Base-by-base conservation (phyloP, 495 filamentous ascomycete genomes). In the Aspergillus homomorphus region DNA sequence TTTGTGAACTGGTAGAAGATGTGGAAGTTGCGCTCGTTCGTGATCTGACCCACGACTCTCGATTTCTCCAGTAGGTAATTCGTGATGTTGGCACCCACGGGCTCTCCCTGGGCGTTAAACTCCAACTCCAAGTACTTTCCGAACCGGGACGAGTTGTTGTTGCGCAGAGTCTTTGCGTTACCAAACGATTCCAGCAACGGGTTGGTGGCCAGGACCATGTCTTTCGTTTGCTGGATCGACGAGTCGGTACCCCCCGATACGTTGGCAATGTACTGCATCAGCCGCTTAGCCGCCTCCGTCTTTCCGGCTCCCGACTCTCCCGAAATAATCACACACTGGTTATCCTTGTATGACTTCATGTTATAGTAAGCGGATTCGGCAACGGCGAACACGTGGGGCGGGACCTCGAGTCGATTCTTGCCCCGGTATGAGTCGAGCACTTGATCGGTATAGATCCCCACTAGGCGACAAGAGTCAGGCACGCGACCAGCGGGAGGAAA, bases 1-100 rank as follows among this genome's bases (percentile, higher is more conserved):
- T 99, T 99, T 20, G 95, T 88, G 73, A 96, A 96, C 70, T 99
- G 95, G 73, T 99, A 99, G 71, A 99, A 98, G 64, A 99, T 98
- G 72, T 99, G 95, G 75, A 99, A 99, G 71, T 96, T 98, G 61
- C 95, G 84, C 80, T 99, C 95, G 61, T 98, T 93, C 56, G 73
- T 81, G 62, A 97, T 98, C 76, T 98, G 95, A 7, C 93, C 92
- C 2, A 98, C 94, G 1, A 99, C 95, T 75, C 95, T 81, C 20
- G 89, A 86, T 79, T 98, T 98, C 69, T 99, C 95, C 54, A 99
- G 79, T 19, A 99, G 77, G 68, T 99, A 99, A 65, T 99, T 99
- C 57, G 93, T 96, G 73, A 99, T 96, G 69, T 96, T 92, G 57
- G 95, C 95, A 58, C 95, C 95, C 8, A 98, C 87, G 0, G 95